Evolutionary conservation across 2,329 filamentous ascomycete species (phyloP).

Genomic region (Penicillium italicum): DNA sequence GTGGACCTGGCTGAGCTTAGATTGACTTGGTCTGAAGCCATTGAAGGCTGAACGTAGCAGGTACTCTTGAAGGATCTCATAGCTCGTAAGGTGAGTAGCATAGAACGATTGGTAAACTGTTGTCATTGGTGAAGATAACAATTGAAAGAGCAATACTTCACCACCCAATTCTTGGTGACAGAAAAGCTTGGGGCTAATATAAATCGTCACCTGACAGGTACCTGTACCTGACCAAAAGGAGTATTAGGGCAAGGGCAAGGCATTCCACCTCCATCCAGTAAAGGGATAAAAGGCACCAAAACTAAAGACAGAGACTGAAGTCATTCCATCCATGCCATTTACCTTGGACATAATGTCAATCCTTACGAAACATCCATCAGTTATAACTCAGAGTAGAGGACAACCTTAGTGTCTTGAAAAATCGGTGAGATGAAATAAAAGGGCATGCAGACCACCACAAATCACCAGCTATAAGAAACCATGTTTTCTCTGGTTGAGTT

Average conservation of each 20-base stretch:
- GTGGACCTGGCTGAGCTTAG: conserved; percentile 5
- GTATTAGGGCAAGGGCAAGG: background rate
- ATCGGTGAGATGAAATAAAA: background rate
- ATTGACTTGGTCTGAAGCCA: background rate
- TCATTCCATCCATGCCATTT: no score
- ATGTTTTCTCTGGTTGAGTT: background rate
- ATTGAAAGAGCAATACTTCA: background rate
- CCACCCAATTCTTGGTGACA: background rate
- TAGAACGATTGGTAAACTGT: background rate
- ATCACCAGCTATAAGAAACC: background rate
- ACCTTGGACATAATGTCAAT: no score
- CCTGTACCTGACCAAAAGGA: background rate
- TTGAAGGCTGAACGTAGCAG: background rate
- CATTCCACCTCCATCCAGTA: no score
- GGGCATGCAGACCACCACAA: background rate
- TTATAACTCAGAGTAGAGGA: background rate
- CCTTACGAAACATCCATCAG: background rate
- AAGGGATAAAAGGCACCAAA: no score
- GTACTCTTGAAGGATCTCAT: background rate
- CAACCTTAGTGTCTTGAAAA: background rate
- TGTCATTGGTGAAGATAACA: no score
- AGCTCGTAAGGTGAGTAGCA: no score
- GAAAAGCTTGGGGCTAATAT: no score
- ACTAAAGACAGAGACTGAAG: no score
- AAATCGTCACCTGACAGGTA: background rate